Base-by-base conservation (phyloP, 2,329 filamentous ascomycete species). In the Pochonia chlamydosporia region DNA sequence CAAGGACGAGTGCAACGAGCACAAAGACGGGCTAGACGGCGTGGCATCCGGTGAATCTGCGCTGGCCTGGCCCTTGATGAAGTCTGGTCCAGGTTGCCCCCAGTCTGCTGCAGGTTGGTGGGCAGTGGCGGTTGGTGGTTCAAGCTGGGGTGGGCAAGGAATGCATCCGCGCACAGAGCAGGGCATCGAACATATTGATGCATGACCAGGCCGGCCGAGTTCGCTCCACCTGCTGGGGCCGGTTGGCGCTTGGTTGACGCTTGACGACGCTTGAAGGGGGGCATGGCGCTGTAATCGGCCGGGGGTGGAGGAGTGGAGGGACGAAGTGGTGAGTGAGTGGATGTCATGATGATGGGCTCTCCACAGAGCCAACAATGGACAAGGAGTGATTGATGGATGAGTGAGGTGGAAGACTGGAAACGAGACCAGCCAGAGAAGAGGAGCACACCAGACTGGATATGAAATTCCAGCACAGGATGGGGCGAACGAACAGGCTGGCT, bases 141-240 rank as follows among this genome's bases (percentile, higher is more conserved):
- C 35, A 20, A 39, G n/a, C n/a, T n/a, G n/a, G n/a, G n/a, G n/a
- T n/a, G n/a, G n/a, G n/a, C n/a, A n/a, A n/a, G n/a, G n/a, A n/a
- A n/a, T n/a, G n/a, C n/a, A n/a, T n/a, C n/a, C n/a, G n/a, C n/a
- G n/a, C n/a, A n/a, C n/a, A n/a, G n/a, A n/a, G n/a, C n/a, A n/a
- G n/a, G n/a, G n/a, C n/a, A n/a, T n/a, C n/a, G n/a, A n/a, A n/a
- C n/a, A n/a, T n/a, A n/a, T n/a, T n/a, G n/a, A n/a, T n/a, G n/a
- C n/a, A n/a, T n/a, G 35, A 31, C 24, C 41, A 21, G n/a, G 28
- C 3, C 40, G 40, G 43, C 46, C 46, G 46, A 48, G 40, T 36
- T 45, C 42, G 47, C 47, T 49, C 47, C 46, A 48, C 35, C 26
- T 8, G n/a, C 24, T 30, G 28, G 25, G 18, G 18, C 13, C 33